Evolutionary conservation across 192 early-diverging fungal species (phyloP).

Genomic region (Podila epicladia): DNA sequence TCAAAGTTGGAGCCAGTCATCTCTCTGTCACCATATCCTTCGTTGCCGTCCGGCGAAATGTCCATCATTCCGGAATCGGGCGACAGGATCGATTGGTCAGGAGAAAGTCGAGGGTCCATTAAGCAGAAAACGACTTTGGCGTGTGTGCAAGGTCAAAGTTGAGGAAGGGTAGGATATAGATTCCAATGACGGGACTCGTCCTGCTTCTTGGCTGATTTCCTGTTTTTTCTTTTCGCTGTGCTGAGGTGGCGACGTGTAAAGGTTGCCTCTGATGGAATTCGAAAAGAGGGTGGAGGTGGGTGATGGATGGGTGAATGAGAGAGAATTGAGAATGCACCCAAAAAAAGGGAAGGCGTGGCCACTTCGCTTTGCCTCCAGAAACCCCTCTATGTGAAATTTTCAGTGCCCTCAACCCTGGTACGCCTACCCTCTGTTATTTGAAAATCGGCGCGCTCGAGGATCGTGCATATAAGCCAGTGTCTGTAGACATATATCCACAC

Average conservation of each 20-base stretch:
- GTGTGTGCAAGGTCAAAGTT: neutral
- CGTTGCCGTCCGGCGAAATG: slow-evolving; percentile 17
- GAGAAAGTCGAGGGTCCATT: slow-evolving; percentile 47
- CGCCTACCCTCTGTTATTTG: no score
- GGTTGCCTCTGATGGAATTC: neutral
- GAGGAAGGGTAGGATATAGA: no score
- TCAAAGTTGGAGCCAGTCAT: slow-evolving; percentile 11
- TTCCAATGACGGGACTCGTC: no score
- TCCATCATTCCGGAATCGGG: slow-evolving; percentile 42
- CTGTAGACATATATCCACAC: no score
- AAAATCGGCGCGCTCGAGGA: no score
- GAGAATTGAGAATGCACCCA: neutral
- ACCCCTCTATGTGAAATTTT: no score
- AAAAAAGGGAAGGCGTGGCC: slow-evolving; percentile 16
- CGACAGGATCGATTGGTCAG: slow-evolving; percentile 24
- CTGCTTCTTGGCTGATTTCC: neutral
- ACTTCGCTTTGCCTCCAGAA: no score
- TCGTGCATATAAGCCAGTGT: no score
- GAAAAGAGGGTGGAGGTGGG: neutral
- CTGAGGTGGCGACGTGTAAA: slow-evolving; percentile 15
- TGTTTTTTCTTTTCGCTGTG: slow-evolving; percentile 7
- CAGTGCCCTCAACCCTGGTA: no score
- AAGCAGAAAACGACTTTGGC: neutral
- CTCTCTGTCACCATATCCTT: slow-evolving; percentile 25
- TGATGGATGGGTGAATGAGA: neutral